These are phyloP conservation scores for Rubia peregrina DNA, from an alignment of 305 asterid species.

Conservation along the genomic window DNA sequence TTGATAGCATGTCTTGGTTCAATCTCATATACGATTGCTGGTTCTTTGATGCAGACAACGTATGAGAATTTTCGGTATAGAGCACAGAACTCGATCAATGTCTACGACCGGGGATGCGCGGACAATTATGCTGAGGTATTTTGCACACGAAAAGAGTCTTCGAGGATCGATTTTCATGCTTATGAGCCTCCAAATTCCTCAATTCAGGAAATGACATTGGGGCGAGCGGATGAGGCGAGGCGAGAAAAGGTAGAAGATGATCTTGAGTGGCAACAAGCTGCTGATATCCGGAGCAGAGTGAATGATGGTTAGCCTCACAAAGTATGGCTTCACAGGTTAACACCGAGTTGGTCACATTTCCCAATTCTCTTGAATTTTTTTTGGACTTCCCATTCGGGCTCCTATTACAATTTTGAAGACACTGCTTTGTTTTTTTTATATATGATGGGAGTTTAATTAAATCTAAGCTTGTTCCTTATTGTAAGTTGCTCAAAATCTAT, in stretches of 20 bases:
- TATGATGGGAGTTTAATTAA: neutral
- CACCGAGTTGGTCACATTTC: neutral
- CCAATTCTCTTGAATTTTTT: neutral
- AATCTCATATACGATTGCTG: neutral
- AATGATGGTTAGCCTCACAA: conserved; percentile 17
- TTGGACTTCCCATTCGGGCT: neutral
- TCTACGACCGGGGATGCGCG: conserved; percentile 31
- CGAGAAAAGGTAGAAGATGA: conserved; percentile 41
- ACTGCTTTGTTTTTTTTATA: too few relatives aligned
- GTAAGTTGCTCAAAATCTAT: neutral
- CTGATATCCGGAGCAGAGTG: conserved; percentile 26
- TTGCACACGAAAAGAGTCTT: conserved; percentile 31
- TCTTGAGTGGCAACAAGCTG: conserved; percentile 29
- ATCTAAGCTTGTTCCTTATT: neutral
- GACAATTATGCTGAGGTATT: conserved; percentile 33
- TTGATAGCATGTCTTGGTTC: neutral
- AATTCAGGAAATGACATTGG: conserved; percentile 16
- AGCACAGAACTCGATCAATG: conserved; percentile 31
- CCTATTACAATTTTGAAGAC: neutral
- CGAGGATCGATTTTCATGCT: conserved; percentile 27
- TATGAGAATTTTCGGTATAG: conserved; percentile 35
- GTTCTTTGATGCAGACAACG: conserved; percentile 27
- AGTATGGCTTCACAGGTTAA: conserved; percentile 8
- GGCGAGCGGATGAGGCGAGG: conserved; percentile 18
- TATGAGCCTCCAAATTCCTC: conserved; percentile 19